Base-by-base conservation (phyloP, 23 red algal genomes). In the Gracilaria gracilis region DNA sequence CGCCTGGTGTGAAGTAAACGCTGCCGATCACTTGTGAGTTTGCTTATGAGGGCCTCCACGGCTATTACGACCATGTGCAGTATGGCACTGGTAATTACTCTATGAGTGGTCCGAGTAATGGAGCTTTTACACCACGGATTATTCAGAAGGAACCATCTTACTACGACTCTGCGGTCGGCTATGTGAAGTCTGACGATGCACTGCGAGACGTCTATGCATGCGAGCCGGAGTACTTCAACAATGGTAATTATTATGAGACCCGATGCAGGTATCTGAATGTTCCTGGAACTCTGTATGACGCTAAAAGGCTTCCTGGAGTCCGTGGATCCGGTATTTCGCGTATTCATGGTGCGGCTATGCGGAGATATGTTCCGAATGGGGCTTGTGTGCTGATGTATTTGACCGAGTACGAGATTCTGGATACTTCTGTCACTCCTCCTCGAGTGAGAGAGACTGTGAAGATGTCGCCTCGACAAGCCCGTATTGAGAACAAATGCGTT, bases 371-470 rank as follows among this genome's bases (percentile, higher is more conserved):
- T 51, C 72, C 72, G 16, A 77, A 77, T 77, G 72, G 72, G 12
- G 72, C 72, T 50, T 77, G 72, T 50, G 39, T 77, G 39, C 4
- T 77, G 72, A 77, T 77, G 72, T 77, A 77, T 50, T 23, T 77
- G 38, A 77, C 72, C 11, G 72, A 77, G 20, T 77, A 77, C n/a
- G 72, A 77, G 27, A 37, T 77, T 25, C 8, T 77, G 40, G 72
- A 77, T 31, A 77, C 72, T 12, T 77, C 72, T 50, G 72, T 77
- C 11, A 51, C 72, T 0, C 72, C 72, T 17, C 72, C 72, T 8
- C 38, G 72, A n/a, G 72, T 77, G 21, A 48, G 72, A 50, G 72
- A 77, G 42, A 35, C 36, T 28, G 31, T 34, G 34, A 46, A 16
- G 23, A 77, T 77, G 72, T 33, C 40, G 14, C 42, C 72, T 15